Evolutionary conservation across 2,329 filamentous ascomycete species (phyloP), one percentile per base, ranked within the genome.

Genomic region (Ophiostoma pallidulum): DNA sequence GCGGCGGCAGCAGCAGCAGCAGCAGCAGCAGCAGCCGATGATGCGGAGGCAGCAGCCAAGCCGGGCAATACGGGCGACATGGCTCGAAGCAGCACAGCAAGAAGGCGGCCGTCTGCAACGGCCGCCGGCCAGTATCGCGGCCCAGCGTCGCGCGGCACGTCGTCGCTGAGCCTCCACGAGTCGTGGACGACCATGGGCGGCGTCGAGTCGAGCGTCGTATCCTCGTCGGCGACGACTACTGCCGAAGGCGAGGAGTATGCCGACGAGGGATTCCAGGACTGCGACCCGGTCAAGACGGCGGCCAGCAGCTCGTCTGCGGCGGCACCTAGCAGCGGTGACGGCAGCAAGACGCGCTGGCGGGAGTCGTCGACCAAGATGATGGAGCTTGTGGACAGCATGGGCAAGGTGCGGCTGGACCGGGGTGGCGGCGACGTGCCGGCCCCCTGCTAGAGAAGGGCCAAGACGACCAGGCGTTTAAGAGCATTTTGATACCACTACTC

Each of bases 371-470:
- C 41, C 48, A 50, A 48, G 45, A 52, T 52, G 43, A 20, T 50
- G 48, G 46, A 52, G 33, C 42, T 54, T 7, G 46, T 50, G 8
- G 46, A 48, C 6, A 50, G 42, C n/a, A 46, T 54, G 41, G 41
- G 50, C 24, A 48, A 49, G 12, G 49, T 54, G 40, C 43, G 19
- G 6, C 46, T 53, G 3, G 44, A 22, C 43, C 42, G n/a, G n/a
- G n/a, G 48, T 19, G 41, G 46, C 16, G 45, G 39, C 4, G 49
- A 50, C 37, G 47, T 53, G 40, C 48, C 43, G 47, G 44, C 52
- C 36, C 47, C 44, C 8, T 53, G 51, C 31, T 53, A 16, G 26
- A 24, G 13, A 16, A 8, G 41, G 41, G 41, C 7, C 19, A 5
- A 8, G 37, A 28, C 9, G 16, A 18, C 13, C 13, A 36, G n/a